Conservation (phyloP, 2,329 filamentous ascomycete genomes). For the Trichophyton benhamiae region DNA sequence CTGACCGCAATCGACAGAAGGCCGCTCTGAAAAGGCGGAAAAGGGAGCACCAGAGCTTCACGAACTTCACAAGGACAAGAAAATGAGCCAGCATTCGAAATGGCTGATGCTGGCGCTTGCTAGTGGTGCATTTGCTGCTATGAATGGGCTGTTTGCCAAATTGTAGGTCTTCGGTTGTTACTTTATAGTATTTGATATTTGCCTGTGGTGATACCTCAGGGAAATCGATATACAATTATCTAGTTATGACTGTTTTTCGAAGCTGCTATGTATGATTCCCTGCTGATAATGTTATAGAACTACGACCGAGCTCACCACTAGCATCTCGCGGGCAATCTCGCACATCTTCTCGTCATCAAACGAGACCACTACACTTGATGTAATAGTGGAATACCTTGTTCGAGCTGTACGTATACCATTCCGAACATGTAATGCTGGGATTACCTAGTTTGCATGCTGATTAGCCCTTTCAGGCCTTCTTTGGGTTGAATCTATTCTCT, state of each 20-base stretch:
- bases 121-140: slow-evolving; percentile 50
- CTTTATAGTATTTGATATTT: background rate
- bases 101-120: slow-evolving; percentile 47
- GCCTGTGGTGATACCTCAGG: background rate
- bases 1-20: background rate
- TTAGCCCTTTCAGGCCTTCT: slow-evolving; percentile 38
- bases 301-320: slow-evolving; percentile 47
- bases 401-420: slow-evolving; percentile 36
- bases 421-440: background rate
- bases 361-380: slow-evolving; percentile 17
- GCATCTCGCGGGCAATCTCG: slow-evolving; percentile 38
- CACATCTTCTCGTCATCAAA: slow-evolving; percentile 33
- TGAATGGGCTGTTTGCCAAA: slow-evolving; percentile 57
- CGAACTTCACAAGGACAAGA: background rate
- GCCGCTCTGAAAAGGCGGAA: background rate
- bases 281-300: slow-evolving; percentile 32
- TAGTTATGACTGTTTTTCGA: too few relatives aligned
- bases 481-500: slow-evolving; percentile 49
- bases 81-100: slow-evolving; percentile 15
- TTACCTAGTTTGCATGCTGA: background rate
- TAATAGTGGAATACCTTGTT: slow-evolving; percentile 36
- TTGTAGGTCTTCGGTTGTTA: slow-evolving; percentile 32
- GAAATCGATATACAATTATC: too few relatives aligned
- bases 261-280: too few relatives aligned
- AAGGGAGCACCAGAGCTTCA: background rate